phyloP scores from a whole-genome alignment of 2,329 filamentous ascomycete species.

The Uncinocarpus reesii region DNA sequence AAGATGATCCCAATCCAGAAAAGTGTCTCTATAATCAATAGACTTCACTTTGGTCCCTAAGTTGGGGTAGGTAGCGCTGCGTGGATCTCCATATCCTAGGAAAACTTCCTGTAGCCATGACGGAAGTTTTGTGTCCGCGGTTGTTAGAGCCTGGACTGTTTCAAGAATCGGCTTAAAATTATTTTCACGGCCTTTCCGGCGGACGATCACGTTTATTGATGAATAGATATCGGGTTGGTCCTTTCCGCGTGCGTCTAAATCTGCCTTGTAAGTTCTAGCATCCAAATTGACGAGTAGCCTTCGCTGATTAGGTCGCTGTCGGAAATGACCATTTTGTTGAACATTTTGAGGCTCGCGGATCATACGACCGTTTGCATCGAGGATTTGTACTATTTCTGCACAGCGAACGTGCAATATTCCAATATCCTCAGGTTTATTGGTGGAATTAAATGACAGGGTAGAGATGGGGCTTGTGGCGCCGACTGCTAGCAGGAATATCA shows the following conservation, averaged over 20 bases:
- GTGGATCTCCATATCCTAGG: slow-evolving; percentile 89
- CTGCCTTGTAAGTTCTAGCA: slow-evolving; percentile 62
- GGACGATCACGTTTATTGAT: slow-evolving; percentile 72
- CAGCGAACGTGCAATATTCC: slow-evolving; percentile 64
- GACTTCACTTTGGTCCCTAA: slow-evolving; percentile 65
- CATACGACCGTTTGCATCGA: slow-evolving; percentile 71
- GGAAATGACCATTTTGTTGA: slow-evolving; percentile 52
- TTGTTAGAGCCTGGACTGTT: slow-evolving; percentile 74
- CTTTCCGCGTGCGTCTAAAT: slow-evolving; percentile 54
- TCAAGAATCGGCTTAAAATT: slow-evolving; percentile 93
- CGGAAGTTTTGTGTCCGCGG: slow-evolving; percentile 76
- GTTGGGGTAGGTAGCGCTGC: slow-evolving; percentile 74
- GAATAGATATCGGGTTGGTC: slow-evolving; percentile 74
- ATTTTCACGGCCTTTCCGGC: slow-evolving; percentile 79
- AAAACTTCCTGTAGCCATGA: slow-evolving; percentile 95
- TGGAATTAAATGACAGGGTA: slow-evolving; percentile 15
- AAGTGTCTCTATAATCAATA: slow-evolving; percentile 87
- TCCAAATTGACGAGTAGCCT: slow-evolving; percentile 76
- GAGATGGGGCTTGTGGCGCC: slow-evolving; percentile 45
- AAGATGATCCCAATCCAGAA: slow-evolving; percentile 90
- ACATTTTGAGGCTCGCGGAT: slow-evolving; percentile 49
- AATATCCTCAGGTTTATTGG: slow-evolving; percentile 37
- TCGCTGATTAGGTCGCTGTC: slow-evolving; percentile 48
- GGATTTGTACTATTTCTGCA: slow-evolving; percentile 74
- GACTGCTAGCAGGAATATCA: slow-evolving; percentile 75